Evolutionary conservation across 1,139 yeast species (phyloP), one percentile per base, ranked within the genome.

Genomic region (Saccharomycopsis phalli): DNA sequence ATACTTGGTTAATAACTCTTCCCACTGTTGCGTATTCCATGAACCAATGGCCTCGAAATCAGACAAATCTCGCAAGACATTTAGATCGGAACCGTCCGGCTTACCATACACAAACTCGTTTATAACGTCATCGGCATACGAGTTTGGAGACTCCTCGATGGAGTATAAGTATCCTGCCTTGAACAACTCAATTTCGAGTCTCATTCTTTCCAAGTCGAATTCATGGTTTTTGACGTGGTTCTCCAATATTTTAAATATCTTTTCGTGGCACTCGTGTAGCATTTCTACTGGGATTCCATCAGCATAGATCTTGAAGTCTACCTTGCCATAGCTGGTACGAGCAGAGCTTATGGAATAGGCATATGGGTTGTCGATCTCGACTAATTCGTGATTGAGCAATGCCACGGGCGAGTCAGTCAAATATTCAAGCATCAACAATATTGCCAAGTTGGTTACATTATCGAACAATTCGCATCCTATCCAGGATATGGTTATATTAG

Each of bases 331-430:
- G 53, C 79, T 84, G 50, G 81, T 91, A 1, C 91, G 79, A 51
- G 74, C 71, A 51, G 68, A 78, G 31, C 71, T 76, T 4, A 81
- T 67, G 29, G 76, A 79, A 10, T 88, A 79, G 2, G 96, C 93
- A 43, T 76, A 62, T 0, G 98, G 96, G 39, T 81, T 75, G 31
- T 78, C 86, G 40, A 82, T 71, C 54, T 91, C 97, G 14, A 88
- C 83, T 50, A 91, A 67, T 42, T 71, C 62, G 53, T 74, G 75
- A 48, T 76, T 74, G 48, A 84, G 69, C 6, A 81, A 61, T 2
- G 94, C 71, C 52, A 81, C 71, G 10, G 94, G 69, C 47, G 91
- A 66, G 50, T 80, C 82, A 1, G 94, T 76, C 45, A 91, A 69
- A 56, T 87, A 91, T 20, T 75, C 68, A n/a, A 87, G 74, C 8